Base-by-base conservation (phyloP, 116 monocot genomes). In the Dioscorea cayenensis region DNA sequence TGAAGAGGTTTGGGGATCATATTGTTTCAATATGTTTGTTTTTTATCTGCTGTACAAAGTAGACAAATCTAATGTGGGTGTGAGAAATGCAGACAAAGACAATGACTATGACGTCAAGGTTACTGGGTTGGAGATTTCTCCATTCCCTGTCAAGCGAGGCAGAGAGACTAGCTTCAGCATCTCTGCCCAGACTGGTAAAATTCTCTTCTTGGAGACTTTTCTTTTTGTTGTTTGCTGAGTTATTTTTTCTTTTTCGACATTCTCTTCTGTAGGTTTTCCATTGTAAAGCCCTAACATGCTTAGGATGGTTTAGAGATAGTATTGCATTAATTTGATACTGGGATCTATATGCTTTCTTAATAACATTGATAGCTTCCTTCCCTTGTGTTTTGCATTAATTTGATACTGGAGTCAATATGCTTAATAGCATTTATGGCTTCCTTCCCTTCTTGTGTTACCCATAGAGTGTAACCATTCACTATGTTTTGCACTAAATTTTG, bases 111-210 rank as follows among this genome's bases (percentile, higher is more conserved):
- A 77, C 9, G 79, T 84, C 6, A 65, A 70, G 66, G 77, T 84
- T 23, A 77, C 36, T 4, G 73, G 70, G 16, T 79, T 84, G 23
- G 64, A 80, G 4, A 80, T 84, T 59, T 17, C 66, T 19, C 84
- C 84, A 6, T 51, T 76, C 65, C 84, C 84, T n/a, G 80, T 84
- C 20, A 63, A 66, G 17, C 28, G 77, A 16, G 84, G 84, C 73
- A 76, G 66, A 62, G 36, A 66, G 5, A 76, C 80, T 13, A 80
- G 51, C 16, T 84, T 84, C 70, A 73, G 60, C 60, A 80, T 84
- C 60, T 76, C 66, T 2, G 84, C 79, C 3, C 68, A 17, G 23
- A 71, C 73, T 60, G 80, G 84, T 84, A 84, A 51, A 62, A 23
- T 23, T 11, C n/a, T 60, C n/a, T 60, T 25, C 8, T 63, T 20